Evolutionary conservation across 2,329 filamentous ascomycete genomes (phyloP), one percentile per base, ranked within the genome.

Genomic region (Nothophoma quercina): DNA sequence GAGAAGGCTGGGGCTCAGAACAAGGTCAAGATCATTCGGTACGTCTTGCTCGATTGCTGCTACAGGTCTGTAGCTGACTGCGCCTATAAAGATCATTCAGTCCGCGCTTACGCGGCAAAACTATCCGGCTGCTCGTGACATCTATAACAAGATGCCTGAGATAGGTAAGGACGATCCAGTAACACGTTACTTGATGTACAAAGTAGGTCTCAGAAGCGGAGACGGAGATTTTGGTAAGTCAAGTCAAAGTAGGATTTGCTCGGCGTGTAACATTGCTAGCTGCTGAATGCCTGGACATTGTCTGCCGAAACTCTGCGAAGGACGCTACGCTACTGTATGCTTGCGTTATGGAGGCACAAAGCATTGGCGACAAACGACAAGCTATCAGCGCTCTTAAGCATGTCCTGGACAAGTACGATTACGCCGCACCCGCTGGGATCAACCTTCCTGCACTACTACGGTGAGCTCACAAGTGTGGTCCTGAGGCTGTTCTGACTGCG

Each of bases 281-380:
- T n/a, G 72, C 78, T 16, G 80, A 85, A 36, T 90, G 87, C 64
- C 80, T 96, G 2, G 77, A 85, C 21, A 70, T 75, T 2, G 76
- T 96, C 21, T 82, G 80, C 48, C 78, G 78, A n/a, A 69, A 77
- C 6, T 78, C 80, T 0, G 69, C 77, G 1, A 79, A 82, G 18
- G 82, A 87, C 26, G 77, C 79, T 16, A 85, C 85, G 12, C 83
- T 91, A 34, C 78, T 97, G 1, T 91, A 93, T 59, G 89, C 91
- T 1, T 96, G 92, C 63, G 84, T 91, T 18, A 77, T 91, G 22
- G 91, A 96, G 70, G 88, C 91, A 2, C 86, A 92, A 41, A 79
- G 85, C 56, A 77, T 78, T 1, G 85, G 86, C 0, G 84, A 91
- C 55, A 86, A 82, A 42, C 57, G 77, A 0, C 85, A 88, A 57